These are phyloP conservation scores for Alternaria longipes DNA, from an alignment of 2,329 filamentous ascomycete genomes.

Conservation along the genomic window DNA sequence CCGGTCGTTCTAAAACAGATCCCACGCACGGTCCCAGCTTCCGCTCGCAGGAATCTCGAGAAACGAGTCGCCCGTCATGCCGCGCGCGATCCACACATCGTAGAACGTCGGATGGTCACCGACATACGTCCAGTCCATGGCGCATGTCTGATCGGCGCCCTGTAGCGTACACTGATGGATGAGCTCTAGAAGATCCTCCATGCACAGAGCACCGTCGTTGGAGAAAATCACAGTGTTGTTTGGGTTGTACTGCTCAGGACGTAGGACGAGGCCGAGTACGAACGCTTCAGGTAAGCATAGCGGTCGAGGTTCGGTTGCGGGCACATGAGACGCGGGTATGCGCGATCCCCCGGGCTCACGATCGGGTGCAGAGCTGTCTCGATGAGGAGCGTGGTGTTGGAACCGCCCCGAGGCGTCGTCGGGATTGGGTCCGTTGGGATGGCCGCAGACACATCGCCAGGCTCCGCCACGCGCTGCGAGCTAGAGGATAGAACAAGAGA, in stretches of 20 bases:
- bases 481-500: too few species aligned
- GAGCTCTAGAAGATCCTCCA: constrained; percentile 67
- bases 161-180: constrained; percentile 59
- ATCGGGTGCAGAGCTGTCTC: too few species aligned
- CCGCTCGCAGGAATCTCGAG: constrained; percentile 63
- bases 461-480: too few species aligned
- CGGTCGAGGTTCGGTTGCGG: constrained; percentile 63
- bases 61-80: constrained; percentile 64
- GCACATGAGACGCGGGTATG: too few species aligned
- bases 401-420: too few species aligned
- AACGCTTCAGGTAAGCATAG: constrained; percentile 23
- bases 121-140: constrained; percentile 66
- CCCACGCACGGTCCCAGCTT: constrained; percentile 53
- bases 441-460: too few species aligned
- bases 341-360: too few species aligned
- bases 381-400: too few species aligned
- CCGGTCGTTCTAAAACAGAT: constrained; percentile 61
- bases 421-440: too few species aligned
- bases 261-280: constrained; percentile 39
- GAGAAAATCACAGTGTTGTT: constrained; percentile 91
- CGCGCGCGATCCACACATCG: constrained; percentile 65
- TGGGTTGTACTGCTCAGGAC: constrained; percentile 90
- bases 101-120: constrained; percentile 62
- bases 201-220: constrained; percentile 72
- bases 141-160: constrained; percentile 65